A percentile compares a stretch with the other conserved stretches of the same genome.
Evolutionary conservation across 192 early-diverging fungal species (phyloP).

Genomic region (Phycomyces blakesleeanus): DNA sequence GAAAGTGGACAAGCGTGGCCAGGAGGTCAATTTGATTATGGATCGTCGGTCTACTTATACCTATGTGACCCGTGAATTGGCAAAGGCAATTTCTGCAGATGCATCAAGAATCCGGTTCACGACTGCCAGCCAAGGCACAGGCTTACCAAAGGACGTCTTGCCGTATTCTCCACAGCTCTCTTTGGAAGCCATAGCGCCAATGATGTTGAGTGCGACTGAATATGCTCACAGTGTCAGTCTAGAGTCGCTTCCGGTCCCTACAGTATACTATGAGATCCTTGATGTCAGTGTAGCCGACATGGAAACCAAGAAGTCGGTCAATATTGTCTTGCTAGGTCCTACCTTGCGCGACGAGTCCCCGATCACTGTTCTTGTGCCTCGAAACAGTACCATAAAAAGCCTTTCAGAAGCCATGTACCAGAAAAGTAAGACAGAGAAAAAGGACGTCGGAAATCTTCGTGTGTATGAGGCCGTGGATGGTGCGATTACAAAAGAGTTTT

Average conservation of each 20-base stretch:
- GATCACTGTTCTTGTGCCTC: constrained; percentile 10
- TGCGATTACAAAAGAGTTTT: constrained; percentile 25
- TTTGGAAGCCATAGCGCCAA: constrained; percentile 37
- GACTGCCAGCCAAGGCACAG: constrained; percentile 28
- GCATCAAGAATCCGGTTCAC: constrained; percentile 74
- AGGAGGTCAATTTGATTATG: constrained; percentile 46
- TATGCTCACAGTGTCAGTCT: constrained; percentile 9
- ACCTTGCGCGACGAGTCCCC: constrained; percentile 61
- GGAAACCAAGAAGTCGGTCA: constrained; percentile 71
- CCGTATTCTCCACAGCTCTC: constrained; percentile 4
- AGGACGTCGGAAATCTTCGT: constrained; percentile 7
- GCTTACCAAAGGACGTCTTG: constrained; percentile 20
- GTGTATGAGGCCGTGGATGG: constrained; percentile 22
- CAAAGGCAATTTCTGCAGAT: constrained; percentile 52
- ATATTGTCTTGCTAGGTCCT: constrained; percentile 64
- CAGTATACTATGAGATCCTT: constrained; percentile 82
- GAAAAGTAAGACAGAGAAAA: constrained; percentile 17
- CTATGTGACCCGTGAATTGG: constrained; percentile 59
- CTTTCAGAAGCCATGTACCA: constrained; percentile 1
- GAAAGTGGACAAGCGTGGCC: constrained; percentile 37
- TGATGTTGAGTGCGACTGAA: not conserved
- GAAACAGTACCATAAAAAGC: constrained; percentile 1
- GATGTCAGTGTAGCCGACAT: constrained; percentile 76
- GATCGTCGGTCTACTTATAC: constrained; percentile 66
- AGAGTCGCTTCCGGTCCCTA: constrained; percentile 14